Base-by-base conservation (phyloP, 305 asterid genomes). In the Fraxinus velutina region DNA sequence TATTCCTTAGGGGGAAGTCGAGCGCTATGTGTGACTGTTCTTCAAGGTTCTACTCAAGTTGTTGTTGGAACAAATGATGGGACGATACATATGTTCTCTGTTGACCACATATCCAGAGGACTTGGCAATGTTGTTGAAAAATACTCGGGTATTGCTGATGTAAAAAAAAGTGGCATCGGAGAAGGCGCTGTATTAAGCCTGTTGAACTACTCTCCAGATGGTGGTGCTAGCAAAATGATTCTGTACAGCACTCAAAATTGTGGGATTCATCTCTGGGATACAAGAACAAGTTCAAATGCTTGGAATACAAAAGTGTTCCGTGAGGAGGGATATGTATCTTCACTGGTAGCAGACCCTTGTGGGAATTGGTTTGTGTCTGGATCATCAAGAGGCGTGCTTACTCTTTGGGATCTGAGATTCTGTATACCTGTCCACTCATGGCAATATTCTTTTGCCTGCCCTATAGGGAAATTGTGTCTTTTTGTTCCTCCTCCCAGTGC, bases 331-430 rank as follows among this genome's bases (percentile, higher is more conserved):
- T 96, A 91, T 85, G 82, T 91, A 37, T 89, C 97, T 79, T 90
- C 98, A 83, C 88, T 96, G 86, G 98, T 93, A 66, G 97, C 94
- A 37, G 98, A 92, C 82, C 98, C 97, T 73, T 92, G 97, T 74
- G 99, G 99, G 84, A 94, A 96, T 85, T 96, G 99, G 99, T 96
- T 96, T 86, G 96, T 94, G 24, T 90, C 98, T 82, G 98, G 99
- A 83, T 94, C 99, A 62, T 96, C 99, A 36, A 93, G 98, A 86
- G 98, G 99, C 37, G 90, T 92, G 88, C 98, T 94, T 84, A 94
- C 99, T 52, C 87, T 96, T 86, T 96, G 99, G 99, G 99, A 96
- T 89, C 90, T 94, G 84, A 89, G 99, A 92, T 96, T 96, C 86
- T 91, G 97, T 86, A 90, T 96, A 79, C 99, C 99, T 68, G 98